phyloP scores from a whole-genome alignment of 352 stramenopile species.

The Globisporangium camurandrum region DNA sequence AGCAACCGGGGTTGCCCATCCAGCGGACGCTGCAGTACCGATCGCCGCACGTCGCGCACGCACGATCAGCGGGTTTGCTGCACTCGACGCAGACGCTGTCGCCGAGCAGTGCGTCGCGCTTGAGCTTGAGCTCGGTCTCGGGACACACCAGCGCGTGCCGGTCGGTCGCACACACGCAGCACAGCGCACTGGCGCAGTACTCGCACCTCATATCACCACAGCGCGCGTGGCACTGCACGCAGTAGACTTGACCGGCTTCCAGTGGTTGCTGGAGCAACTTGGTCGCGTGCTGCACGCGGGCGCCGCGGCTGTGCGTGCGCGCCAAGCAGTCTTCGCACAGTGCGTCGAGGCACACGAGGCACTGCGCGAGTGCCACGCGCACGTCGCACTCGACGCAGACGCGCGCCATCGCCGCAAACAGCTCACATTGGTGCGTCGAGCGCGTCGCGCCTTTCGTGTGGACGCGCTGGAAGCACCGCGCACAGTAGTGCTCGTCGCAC shows the following conservation, averaged over 20 bases:
- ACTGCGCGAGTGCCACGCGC: slow-evolving; percentile 53
- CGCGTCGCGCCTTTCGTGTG: slow-evolving; percentile 57
- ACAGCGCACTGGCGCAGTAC: slow-evolving; percentile 49
- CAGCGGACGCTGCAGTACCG: slow-evolving; percentile 78
- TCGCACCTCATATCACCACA: slow-evolving; percentile 43
- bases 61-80: slow-evolving; percentile 56
- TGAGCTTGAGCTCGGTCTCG: slow-evolving; percentile 52
- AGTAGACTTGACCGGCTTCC: slow-evolving; percentile 31
- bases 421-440: slow-evolving; percentile 41
- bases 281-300: slow-evolving; percentile 27
- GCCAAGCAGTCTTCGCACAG: slow-evolving; percentile 60
- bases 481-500: slow-evolving; percentile 79
- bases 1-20: slow-evolving; percentile 81
- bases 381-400: slow-evolving; percentile 73
- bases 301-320: slow-evolving; percentile 47
- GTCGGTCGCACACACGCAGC: slow-evolving; percentile 43
- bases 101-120: slow-evolving; percentile 39
- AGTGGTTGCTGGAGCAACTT: slow-evolving; percentile 39
- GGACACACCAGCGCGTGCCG: slow-evolving; percentile 43
- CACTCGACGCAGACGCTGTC: slow-evolving; percentile 71
- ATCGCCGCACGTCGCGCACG: slow-evolving; percentile 57
- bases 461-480: slow-evolving; percentile 63
- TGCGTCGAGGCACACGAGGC: slow-evolving; percentile 55
- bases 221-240: slow-evolving; percentile 47
- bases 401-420: slow-evolving; percentile 40